Base-by-base conservation (phyloP, 1,139 yeast species). In the Pichia sp. region DNA sequence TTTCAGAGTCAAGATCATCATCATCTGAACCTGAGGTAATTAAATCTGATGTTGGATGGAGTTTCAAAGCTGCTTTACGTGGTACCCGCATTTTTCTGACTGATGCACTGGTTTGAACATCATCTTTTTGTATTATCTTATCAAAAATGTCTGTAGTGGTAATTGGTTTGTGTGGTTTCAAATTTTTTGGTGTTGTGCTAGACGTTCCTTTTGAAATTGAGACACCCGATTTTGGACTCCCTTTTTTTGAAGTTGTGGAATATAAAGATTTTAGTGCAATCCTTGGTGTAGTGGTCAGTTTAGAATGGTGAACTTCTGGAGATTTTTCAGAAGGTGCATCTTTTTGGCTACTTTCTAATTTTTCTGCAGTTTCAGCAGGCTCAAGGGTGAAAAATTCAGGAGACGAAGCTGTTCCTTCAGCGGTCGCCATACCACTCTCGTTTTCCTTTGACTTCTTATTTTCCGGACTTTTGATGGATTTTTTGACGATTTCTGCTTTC, bases 71-170 rank as follows among this genome's bases (percentile, higher is more conserved):
- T n/a, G n/a, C n/a, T n/a, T n/a, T n/a, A n/a, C 34, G 20, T 22
- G 31, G 20, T n/a, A 8, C 6, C 16, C 22, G 6, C 31, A 32
- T 11, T 6, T 10, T 23, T 10, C 35, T 32, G n/a, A n/a, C n/a
- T 9, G 35, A 32, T 23, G 35, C 77, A 65, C 51, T 85, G 53
- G 9, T 55, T 31, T 8, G 55, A 53, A 5, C 10, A 25, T 20
- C 6, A 24, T 9, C 16, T 16, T 23, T 24, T 11, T 12, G 24
- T 23, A 6, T 20, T 20, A 33, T 27, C 25, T 28, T 41, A 4
- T 27, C 20, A 25, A 34, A 30, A n/a, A 24, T n/a, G 4, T 40
- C 28, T 16, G 20, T 11, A 4, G 35, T 29, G 4, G 35, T 32
- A 10, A 32, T 23, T 23, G 35, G 35, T 32, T 32, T 32, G 11